Conservation (phyloP, 1,139 yeast species). For the Dujonia santamariae region DNA sequence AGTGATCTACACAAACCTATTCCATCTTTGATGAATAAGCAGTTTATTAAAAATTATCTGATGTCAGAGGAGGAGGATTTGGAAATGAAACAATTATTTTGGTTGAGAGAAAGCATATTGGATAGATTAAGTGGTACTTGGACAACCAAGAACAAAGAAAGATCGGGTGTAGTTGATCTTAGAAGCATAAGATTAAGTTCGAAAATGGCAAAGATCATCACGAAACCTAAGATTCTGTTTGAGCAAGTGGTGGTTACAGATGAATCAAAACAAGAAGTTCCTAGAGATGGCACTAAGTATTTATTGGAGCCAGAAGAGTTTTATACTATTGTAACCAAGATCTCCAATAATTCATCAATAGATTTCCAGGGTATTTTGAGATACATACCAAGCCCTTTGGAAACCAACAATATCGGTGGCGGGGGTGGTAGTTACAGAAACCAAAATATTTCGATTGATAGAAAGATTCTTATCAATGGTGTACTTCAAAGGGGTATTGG, state of each 20-base stretch:
- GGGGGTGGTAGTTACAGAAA: conserved; percentile 13
- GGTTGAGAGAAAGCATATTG: conserved; percentile 73
- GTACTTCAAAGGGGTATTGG: conserved; percentile 51
- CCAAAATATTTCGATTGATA: conserved; percentile 39
- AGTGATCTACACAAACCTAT: conserved; percentile 50
- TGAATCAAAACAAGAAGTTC: conserved; percentile 9
- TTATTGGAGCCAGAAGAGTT: conserved; percentile 42
- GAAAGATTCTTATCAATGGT: conserved; percentile 60
- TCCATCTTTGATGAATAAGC: conserved; percentile 75
- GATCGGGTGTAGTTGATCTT: conserved; percentile 62
- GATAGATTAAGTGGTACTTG: conserved; percentile 62
- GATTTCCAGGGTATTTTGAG: conserved; percentile 58
- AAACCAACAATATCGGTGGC: conserved; percentile 14
- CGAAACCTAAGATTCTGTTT: conserved; percentile 47
- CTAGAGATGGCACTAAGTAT: conserved; percentile 18
- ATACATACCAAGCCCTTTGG: conserved; percentile 53
- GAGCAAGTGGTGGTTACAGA: conserved; percentile 24
- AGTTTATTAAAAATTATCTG: conserved; percentile 64
- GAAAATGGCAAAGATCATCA: conserved; percentile 48
- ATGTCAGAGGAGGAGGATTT: conserved; percentile 53
- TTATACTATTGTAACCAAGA: conserved; percentile 44
- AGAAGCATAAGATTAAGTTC: conserved; percentile 61
- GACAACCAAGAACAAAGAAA: conserved; percentile 32
- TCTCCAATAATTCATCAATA: conserved; percentile 41
- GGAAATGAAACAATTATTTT: conserved; percentile 60